Percentiles rank a stretch among this genome's conserved stretches.
phyloP scores from a whole-genome alignment of 768 basidiomycete genomes.

The Lactifluus hygrophoroides region DNA sequence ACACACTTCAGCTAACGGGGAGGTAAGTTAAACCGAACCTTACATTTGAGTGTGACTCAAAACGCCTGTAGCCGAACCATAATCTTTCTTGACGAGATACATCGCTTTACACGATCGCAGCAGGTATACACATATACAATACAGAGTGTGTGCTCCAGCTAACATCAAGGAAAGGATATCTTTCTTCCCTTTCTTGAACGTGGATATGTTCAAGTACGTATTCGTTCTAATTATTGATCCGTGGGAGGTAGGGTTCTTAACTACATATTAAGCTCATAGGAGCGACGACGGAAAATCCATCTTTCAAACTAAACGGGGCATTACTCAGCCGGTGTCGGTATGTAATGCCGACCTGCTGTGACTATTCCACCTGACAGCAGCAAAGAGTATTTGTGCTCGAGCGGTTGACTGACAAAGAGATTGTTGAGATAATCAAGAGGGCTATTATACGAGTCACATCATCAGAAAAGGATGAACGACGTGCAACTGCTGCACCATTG shows the following conservation, averaged over 20 bases:
- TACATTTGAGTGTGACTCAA: neutral
- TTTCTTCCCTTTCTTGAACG: constrained; percentile 80
- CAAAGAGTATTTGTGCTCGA: constrained; percentile 66
- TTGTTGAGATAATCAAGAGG: constrained; percentile 48
- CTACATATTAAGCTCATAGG: constrained; percentile 51
- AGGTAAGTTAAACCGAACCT: constrained; percentile 33
- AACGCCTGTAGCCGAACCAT: constrained; percentile 49
- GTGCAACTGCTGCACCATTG: too few species aligned
- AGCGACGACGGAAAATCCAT: constrained; percentile 86
- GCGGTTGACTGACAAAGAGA: constrained; percentile 55
- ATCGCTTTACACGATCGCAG: constrained; percentile 67
- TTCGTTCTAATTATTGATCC: neutral
- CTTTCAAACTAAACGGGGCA: constrained; percentile 71
- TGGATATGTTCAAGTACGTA: constrained; percentile 56
- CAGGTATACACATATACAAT: constrained; percentile 35
- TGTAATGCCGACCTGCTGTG: constrained; percentile 21
- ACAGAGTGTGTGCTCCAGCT: constrained; percentile 5
- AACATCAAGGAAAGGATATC: constrained; percentile 44
- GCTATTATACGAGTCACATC: constrained; percentile 35
- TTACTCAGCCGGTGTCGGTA: constrained; percentile 73
- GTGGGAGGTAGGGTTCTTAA: neutral
- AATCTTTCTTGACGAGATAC: constrained; percentile 79
- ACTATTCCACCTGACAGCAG: neutral
- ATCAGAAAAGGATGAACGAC: neutral
- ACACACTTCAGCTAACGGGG: constrained; percentile 53